Evolutionary conservation across 225 moss, liverwort and hornwort genomes (phyloP).

Genomic region (Climacium dendroides): DNA sequence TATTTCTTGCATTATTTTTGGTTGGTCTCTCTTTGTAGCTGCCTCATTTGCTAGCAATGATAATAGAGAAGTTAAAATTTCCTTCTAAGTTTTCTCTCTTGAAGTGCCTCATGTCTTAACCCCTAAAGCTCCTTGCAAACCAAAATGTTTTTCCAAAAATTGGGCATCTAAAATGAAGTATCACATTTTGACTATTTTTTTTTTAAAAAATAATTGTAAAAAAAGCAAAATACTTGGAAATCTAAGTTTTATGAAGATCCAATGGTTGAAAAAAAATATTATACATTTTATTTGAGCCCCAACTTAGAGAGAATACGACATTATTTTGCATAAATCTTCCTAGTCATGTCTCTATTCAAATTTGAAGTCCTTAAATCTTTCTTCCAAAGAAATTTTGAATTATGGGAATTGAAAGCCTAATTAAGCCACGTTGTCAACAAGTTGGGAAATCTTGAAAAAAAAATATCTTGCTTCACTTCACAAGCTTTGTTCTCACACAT

Average conservation of each 20-base stretch:
- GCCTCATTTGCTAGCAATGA: neutral
- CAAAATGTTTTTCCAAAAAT: neutral
- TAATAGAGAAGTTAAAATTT: neutral
- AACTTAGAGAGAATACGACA: rapidly evolving
- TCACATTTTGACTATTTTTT: neutral
- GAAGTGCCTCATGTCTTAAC: neutral
- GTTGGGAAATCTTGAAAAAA: rapidly evolving
- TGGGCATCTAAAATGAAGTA: neutral
- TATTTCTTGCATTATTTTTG: neutral
- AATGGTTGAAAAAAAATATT: rapidly evolving
- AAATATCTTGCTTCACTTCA: neutral
- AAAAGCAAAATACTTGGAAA: neutral
- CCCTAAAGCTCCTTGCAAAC: neutral
- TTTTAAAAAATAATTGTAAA: neutral
- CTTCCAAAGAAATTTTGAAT: neutral
- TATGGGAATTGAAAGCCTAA: neutral
- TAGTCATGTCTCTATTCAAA: neutral
- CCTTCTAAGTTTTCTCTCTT: neutral
- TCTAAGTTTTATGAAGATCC: neutral
- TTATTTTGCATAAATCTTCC: neutral
- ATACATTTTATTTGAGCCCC: neutral
- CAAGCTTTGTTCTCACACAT: neutral
- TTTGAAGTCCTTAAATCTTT: neutral
- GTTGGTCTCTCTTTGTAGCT: rapidly evolving
- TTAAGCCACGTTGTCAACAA: neutral